A percentile compares a stretch with the other conserved stretches of the same genome.
phyloP scores from a whole-genome alignment of 2,329 filamentous ascomycete species.

The Fusarium citri region DNA sequence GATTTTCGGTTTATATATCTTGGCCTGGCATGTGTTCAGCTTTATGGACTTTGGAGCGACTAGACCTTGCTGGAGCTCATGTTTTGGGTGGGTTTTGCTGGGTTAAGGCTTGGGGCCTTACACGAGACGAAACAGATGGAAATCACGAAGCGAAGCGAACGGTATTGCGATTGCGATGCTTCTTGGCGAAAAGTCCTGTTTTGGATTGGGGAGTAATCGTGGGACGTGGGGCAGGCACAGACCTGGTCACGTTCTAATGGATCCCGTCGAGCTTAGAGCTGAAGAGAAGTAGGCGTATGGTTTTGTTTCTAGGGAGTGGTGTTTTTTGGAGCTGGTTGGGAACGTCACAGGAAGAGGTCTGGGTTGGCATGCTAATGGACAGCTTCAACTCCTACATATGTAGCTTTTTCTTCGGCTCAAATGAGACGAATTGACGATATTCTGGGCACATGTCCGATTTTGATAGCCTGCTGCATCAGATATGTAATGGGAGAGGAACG shows the following conservation, averaged over 20 bases:
- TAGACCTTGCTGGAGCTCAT: slow-evolving; percentile 37
- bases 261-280: slow-evolving; percentile 20
- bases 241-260: slow-evolving; percentile 32
- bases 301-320: slow-evolving; percentile 37
- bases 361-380: slow-evolving; percentile 34
- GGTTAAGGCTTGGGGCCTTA: slow-evolving; percentile 29
- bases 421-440: slow-evolving; percentile 37
- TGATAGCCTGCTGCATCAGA: background rate
- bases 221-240: slow-evolving; percentile 13
- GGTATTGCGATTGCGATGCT: slow-evolving; percentile 17
- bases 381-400: slow-evolving; percentile 34
- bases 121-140: slow-evolving; percentile 28
- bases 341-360: slow-evolving; percentile 27
- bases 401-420: slow-evolving; percentile 29
- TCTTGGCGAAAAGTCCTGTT: slow-evolving; percentile 13
- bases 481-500: background rate
- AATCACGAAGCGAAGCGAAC: slow-evolving; percentile 13
- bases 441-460: slow-evolving; percentile 3
- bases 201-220: slow-evolving; percentile 19
- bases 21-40: slow-evolving; percentile 25
- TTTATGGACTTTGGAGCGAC: slow-evolving; percentile 34
- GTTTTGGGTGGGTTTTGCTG: slow-evolving; percentile 31
- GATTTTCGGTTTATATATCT: slow-evolving; percentile 38
- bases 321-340: slow-evolving; percentile 37
- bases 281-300: slow-evolving; percentile 36